Evolutionary conservation across 2,329 filamentous ascomycete species (phyloP).

Genomic region (Colletotrichum siamense): DNA sequence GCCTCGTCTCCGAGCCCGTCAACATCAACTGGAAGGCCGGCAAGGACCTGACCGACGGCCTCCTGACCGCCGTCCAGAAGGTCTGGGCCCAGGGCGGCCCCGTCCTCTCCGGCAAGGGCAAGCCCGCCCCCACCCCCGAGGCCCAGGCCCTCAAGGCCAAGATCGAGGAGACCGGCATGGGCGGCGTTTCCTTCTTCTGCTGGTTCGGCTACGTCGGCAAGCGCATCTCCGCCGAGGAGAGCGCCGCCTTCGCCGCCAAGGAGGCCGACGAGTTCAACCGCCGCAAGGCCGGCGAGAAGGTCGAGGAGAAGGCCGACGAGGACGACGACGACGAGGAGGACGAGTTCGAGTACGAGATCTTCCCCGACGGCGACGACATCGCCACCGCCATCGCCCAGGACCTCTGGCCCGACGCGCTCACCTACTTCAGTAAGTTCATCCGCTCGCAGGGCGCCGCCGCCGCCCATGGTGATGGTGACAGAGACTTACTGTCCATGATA

Average conservation of each 20-base stretch:
- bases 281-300: conserved; percentile 56
- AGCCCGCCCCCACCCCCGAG: conserved; percentile 44
- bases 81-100: conserved; percentile 60
- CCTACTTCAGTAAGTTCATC: conserved; percentile 80
- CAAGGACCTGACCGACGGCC: conserved; percentile 82
- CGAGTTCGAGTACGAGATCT: conserved; percentile 79
- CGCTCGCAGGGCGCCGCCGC: neutral
- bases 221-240: conserved; percentile 76
- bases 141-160: conserved; percentile 58
- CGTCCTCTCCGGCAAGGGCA: conserved; percentile 42
- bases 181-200: conserved; percentile 81
- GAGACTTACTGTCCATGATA: conserved; percentile 32
- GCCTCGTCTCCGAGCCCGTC: conserved; percentile 88
- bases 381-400: conserved; percentile 85
- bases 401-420: conserved; percentile 85
- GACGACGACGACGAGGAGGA: conserved; percentile 66
- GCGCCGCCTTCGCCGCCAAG: conserved; percentile 62
- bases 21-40: conserved; percentile 86
- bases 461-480: neutral
- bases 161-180: conserved; percentile 66
- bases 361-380: conserved; percentile 84
- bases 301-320: conserved; percentile 45
- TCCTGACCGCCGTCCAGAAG: conserved; percentile 75
- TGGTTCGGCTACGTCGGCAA: conserved; percentile 84
- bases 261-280: conserved; percentile 62